A percentile compares a stretch with the other conserved stretches of the same genome.
These are phyloP conservation scores for Fraxinus ornus DNA, from an alignment of 305 asterid species.

Conservation along the genomic window DNA sequence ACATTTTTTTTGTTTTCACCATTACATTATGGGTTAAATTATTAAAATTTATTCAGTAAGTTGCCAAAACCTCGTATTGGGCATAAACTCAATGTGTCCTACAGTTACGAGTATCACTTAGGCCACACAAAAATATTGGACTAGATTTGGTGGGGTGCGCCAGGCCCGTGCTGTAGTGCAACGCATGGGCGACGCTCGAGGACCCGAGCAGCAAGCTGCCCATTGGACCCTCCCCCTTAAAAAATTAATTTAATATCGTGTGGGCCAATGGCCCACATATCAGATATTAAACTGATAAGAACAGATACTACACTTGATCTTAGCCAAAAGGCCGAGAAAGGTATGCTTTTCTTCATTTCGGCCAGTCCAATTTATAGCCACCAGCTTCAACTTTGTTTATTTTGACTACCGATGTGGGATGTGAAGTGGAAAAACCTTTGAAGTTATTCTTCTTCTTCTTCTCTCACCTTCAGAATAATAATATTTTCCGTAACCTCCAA, in stretches of 20 bases:
- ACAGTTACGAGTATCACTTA: no score
- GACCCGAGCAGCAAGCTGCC: not conserved
- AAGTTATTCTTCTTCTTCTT: no score
- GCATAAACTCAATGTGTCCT: not conserved
- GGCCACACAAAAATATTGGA: no score
- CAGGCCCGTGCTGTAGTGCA: not conserved
- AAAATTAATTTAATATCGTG: constrained; percentile 29
- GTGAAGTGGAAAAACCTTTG: not conserved
- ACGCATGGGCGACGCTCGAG: not conserved
- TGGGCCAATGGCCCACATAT: constrained; percentile 37
- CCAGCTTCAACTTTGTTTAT: not conserved
- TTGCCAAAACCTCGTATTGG: not conserved
- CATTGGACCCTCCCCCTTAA: not conserved
- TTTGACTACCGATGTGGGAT: not conserved
- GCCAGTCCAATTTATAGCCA: not conserved
- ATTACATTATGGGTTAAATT: no score
- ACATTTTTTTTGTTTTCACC: no score
- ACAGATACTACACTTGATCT: constrained; percentile 96
- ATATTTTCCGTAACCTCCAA: not conserved
- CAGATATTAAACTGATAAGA: constrained; percentile 87
- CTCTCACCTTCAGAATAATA: not conserved
- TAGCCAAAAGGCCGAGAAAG: constrained; percentile 99
- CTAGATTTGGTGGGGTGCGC: not conserved
- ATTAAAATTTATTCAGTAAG: no score
- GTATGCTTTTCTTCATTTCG: constrained; percentile 20